Base-by-base conservation (phyloP, 2,329 filamentous ascomycete species). In the Exophiala spinifera region DNA sequence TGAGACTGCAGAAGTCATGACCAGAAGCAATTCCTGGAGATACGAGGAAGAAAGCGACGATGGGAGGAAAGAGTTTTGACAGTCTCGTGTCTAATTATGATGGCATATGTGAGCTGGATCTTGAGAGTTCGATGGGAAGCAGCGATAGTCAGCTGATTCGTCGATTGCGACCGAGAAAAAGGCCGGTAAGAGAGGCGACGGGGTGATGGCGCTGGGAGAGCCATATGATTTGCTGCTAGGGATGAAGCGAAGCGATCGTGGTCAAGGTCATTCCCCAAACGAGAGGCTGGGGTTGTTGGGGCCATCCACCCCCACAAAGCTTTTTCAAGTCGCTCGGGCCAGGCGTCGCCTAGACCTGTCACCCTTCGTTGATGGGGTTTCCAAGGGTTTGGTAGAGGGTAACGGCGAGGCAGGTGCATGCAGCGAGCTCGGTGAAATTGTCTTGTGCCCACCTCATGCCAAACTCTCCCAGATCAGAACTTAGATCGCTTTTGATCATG, bases 131-230 rank as follows among this genome's bases (percentile, higher is more conserved):
- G 14, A 10, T 15, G 36, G 17, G 17, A 3, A 15, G 36, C 2
- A 39, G 5, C 36, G 36, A 39, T 39, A n/a, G 23, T 25, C 21
- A 10, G 28, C 23, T 25, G 8, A 42, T 40, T 42, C 40, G 47
- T 25, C 42, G 47, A 49, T 42, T 42, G 36, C 33, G 25, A 20
- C 47, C 47, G 47, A 49, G 31, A 49, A 17, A 40, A 49, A 40
- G 34, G 13, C 28, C 47, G 47, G 15, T 10, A 5, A n/a, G 17
- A 10, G 21, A 39, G 19, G 33, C 20, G n/a, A 11, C 6, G 47
- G 19, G 10, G 25, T 4, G 15, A 31, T 31, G 28, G 28, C 28
- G 28, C 28, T 10, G 10, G 28, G 11, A 2, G 28, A 31, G 28
- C 8, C 7, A 31, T 11, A 31, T 31, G 28, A 31, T 31, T 31